Conservation (phyloP, 2,329 filamentous ascomycete species). For the Pezicula rhizophila region DNA sequence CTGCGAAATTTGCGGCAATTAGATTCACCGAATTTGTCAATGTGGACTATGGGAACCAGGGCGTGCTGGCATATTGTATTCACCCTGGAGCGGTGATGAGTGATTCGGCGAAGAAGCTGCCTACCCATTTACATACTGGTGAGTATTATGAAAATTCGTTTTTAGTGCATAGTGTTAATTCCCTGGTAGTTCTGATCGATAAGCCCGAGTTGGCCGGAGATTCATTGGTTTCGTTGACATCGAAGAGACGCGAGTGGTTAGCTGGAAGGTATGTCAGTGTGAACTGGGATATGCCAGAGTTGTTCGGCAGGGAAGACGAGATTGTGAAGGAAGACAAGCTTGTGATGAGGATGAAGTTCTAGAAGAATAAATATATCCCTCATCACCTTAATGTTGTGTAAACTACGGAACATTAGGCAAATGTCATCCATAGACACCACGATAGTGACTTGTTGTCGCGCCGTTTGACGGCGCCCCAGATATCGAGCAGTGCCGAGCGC, state of each 20-base stretch:
- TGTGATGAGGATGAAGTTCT: too few species aligned
- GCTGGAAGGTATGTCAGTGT: constrained; percentile 36
- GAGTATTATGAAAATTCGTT: neutral
- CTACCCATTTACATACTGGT: constrained; percentile 22
- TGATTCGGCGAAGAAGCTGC: constrained; percentile 29
- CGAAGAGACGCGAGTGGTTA: constrained; percentile 38
- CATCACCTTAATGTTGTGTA: too few species aligned
- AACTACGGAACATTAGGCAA: too few species aligned
- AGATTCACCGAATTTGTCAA: constrained; percentile 43
- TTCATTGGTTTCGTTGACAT: constrained; percentile 36
- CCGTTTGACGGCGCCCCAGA: too few species aligned
- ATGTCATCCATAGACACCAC: too few species aligned
- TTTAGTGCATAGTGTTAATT: constrained; percentile 2
- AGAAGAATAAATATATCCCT: too few species aligned
- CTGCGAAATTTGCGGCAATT: constrained; percentile 42
- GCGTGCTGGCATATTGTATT: constrained; percentile 33
- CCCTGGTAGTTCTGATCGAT: constrained; percentile 27
- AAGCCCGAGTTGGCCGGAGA: constrained; percentile 35
- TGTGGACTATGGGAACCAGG: constrained; percentile 38
- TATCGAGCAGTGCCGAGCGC: too few species aligned
- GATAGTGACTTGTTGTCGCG: too few species aligned
- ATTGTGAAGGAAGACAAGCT: constrained; percentile 32
- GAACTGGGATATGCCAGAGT: constrained; percentile 42
- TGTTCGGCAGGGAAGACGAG: constrained; percentile 35
- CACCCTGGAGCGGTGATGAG: constrained; percentile 36